Conservation (phyloP, 208 protist species). For the Naegleria fowleri region DNA sequence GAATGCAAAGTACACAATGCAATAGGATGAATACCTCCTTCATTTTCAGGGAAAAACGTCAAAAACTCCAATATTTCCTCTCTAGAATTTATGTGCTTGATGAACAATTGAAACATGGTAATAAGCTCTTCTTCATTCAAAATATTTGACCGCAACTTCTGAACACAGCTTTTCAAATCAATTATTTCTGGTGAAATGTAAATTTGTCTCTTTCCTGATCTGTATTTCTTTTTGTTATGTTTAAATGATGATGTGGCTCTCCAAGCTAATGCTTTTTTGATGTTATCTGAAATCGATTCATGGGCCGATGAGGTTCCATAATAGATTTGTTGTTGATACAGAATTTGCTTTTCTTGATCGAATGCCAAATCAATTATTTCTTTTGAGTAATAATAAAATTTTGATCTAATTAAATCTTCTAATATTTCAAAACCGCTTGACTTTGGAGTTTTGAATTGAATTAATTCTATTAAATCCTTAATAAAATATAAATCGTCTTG, state of each 20-base stretch:
- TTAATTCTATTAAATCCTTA: neutral
- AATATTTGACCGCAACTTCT: neutral
- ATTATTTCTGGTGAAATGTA: neutral
- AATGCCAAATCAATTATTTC: neutral
- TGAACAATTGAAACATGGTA: neutral
- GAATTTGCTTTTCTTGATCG: neutral
- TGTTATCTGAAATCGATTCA: neutral
- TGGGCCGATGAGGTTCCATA: neutral
- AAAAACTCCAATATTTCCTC: conserved; percentile 16
- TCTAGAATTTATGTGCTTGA: neutral
- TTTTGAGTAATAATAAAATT: neutral
- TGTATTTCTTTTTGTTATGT: neutral
- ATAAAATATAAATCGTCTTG: neutral
- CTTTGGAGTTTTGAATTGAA: neutral
- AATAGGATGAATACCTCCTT: neutral
- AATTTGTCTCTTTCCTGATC: neutral
- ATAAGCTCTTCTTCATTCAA: neutral
- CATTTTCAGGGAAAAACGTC: neutral
- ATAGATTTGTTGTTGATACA: neutral
- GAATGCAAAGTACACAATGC: neutral
- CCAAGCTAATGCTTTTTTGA: neutral
- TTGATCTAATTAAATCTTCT: neutral
- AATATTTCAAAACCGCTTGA: neutral
- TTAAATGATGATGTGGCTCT: neutral
- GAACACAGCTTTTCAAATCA: neutral